These are phyloP conservation scores for Colletotrichum trifolii DNA, from an alignment of 2,329 filamentous ascomycete genomes.

Conservation along the genomic window DNA sequence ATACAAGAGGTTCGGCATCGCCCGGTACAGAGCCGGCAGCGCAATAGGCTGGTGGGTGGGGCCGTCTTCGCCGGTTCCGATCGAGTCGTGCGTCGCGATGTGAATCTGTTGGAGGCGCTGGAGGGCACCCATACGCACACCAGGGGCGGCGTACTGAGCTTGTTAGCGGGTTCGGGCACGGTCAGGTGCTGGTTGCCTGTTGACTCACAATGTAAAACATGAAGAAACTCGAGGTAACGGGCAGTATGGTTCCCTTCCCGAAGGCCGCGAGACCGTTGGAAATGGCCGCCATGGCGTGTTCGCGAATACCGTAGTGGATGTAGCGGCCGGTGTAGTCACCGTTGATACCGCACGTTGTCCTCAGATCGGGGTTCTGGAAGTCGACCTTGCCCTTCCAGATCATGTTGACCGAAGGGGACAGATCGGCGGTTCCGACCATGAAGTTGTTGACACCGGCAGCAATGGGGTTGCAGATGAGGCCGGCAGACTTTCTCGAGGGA, in stretches of 20 bases:
- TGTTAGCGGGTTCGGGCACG: neutral
- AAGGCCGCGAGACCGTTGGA: constrained; percentile 70
- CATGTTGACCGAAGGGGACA: constrained; percentile 66
- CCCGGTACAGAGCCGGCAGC: constrained; percentile 66
- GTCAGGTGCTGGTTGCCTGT: neutral
- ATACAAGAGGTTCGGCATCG: constrained; percentile 72
- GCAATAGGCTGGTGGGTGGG: constrained; percentile 73
- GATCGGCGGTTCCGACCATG: constrained; percentile 65
- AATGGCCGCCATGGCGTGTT: constrained; percentile 70
- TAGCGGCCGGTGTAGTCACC: constrained; percentile 66
- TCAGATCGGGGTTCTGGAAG: constrained; percentile 57
- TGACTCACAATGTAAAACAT: constrained; percentile 66
- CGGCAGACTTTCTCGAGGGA: constrained; percentile 61
- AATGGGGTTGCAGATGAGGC: constrained; percentile 61
- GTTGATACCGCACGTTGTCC: constrained; percentile 59
- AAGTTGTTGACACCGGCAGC: constrained; percentile 58
- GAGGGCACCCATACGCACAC: constrained; percentile 70
- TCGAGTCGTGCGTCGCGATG: constrained; percentile 70
- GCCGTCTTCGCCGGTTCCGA: constrained; percentile 69
- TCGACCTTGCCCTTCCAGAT: constrained; percentile 63
- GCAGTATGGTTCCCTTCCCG: constrained; percentile 64
- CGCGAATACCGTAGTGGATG: constrained; percentile 70
- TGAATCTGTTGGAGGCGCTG: constrained; percentile 67
- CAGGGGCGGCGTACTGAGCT: constrained; percentile 62
- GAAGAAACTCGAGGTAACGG: constrained; percentile 69